Percentiles rank a stretch among this genome's conserved stretches.
These are phyloP conservation scores for Rhizodiscina lignyota DNA, from an alignment of 495 filamentous ascomycete species.

Conservation along the genomic window DNA sequence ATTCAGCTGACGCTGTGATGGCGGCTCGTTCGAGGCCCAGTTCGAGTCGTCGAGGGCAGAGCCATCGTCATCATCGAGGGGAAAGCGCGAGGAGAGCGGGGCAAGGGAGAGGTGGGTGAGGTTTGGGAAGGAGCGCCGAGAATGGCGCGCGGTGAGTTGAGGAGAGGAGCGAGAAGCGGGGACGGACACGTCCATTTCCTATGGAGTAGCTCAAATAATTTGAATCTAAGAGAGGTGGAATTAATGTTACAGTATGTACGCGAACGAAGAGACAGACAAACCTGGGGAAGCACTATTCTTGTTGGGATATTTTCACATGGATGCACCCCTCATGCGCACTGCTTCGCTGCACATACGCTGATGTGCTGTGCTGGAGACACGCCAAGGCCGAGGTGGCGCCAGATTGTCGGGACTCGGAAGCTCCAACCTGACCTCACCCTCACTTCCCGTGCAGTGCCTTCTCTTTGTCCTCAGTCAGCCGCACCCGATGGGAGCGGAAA, in stretches of 20 bases:
- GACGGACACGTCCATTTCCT: background rate
- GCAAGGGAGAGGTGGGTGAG: conserved; percentile 24
- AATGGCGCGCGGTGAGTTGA: conserved; percentile 2
- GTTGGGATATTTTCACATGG: too few relatives aligned
- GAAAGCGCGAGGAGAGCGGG: conserved; percentile 17
- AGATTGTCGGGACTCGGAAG: too few relatives aligned
- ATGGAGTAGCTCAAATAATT: background rate
- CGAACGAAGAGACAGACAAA: background rate
- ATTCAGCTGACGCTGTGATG: too few relatives aligned
- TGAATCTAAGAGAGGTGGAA: background rate
- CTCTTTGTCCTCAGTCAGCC: too few relatives aligned
- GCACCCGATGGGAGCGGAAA: too few relatives aligned
- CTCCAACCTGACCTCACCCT: too few relatives aligned
- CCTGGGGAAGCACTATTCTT: too few relatives aligned
- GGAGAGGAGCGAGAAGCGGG: background rate
- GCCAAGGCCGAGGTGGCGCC: too few relatives aligned
- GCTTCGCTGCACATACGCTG: too few relatives aligned
- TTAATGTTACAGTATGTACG: background rate
- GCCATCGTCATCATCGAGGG: conserved; percentile 11
- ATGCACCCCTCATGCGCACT: too few relatives aligned
- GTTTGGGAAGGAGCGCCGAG: conserved; percentile 22
- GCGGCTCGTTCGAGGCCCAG: background rate
- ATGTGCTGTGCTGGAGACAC: too few relatives aligned
- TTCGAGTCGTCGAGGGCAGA: conserved; percentile 5
- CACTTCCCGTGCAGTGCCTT: too few relatives aligned